Conservation (phyloP, 345 rosid genomes). For the Gossypium ekmanianum region DNA sequence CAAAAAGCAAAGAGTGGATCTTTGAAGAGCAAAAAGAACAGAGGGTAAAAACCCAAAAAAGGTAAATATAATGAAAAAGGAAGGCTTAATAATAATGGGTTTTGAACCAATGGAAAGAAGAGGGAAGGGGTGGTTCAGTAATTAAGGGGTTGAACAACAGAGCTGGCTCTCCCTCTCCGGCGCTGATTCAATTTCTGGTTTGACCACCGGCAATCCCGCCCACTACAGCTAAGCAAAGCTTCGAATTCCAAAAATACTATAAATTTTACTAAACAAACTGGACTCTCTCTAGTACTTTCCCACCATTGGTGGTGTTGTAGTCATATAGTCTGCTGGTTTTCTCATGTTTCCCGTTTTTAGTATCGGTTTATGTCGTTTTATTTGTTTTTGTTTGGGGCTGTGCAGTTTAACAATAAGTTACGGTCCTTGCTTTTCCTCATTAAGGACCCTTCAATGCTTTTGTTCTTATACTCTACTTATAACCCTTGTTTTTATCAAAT, state of each 20-base stretch:
- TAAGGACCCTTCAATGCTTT: too few relatives aligned
- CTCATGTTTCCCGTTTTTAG: too few relatives aligned
- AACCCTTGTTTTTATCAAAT: too few relatives aligned
- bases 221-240: conserved; percentile 38
- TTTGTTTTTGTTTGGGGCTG: too few relatives aligned
- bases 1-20: neutral
- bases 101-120: neutral
- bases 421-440: too few relatives aligned
- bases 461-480: too few relatives aligned
- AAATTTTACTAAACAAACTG: too few relatives aligned
- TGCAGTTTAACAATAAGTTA: too few relatives aligned
- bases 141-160: conserved; percentile 12
- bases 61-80: neutral
- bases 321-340: too few relatives aligned
- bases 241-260: neutral
- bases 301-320: too few relatives aligned
- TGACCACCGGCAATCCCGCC: conserved; percentile 39
- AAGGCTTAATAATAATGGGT: neutral
- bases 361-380: too few relatives aligned
- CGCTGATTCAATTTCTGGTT: conserved; percentile 22
- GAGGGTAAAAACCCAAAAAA: neutral
- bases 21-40: conserved; percentile 2
- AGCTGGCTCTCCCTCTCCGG: conserved; percentile 19
- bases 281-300: too few relatives aligned
- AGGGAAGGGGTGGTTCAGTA: conserved; percentile 5